Conservation (phyloP, 176 grass and related monocot genomes). For the Musa troglodytarum region DNA sequence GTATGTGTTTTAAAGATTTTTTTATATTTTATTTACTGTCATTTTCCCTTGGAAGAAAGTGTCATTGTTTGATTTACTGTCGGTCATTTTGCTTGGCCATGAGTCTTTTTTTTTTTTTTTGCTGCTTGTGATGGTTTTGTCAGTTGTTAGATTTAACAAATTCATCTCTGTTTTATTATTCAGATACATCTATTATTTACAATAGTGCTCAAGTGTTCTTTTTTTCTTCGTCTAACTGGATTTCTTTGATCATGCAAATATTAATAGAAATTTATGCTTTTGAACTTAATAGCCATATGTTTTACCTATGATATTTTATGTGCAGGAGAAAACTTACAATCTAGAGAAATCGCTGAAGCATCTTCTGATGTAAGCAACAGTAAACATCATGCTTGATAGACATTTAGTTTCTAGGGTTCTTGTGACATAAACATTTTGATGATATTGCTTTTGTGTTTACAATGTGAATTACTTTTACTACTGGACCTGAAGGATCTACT, state of each 20-base stretch:
- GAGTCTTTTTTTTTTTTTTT: too few relatives aligned
- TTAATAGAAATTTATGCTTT: neutral
- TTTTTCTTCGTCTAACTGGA: neutral
- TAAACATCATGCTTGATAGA: neutral
- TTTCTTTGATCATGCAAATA: neutral
- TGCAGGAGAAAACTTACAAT: neutral
- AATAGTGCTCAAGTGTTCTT: neutral
- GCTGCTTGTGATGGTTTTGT: too few relatives aligned
- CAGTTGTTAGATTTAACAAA: too few relatives aligned
- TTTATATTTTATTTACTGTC: too few relatives aligned
- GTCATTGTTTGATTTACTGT: too few relatives aligned
- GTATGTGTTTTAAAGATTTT: too few relatives aligned
- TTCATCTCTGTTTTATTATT: neutral
- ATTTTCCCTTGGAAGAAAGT: too few relatives aligned
- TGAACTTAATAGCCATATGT: neutral
- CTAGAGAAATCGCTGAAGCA: neutral
- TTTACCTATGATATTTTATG: neutral
- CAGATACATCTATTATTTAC: neutral
- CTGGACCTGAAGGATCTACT: too few relatives aligned
- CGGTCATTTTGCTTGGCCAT: too few relatives aligned
- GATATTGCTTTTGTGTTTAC: too few relatives aligned
- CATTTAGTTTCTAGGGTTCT: neutral
- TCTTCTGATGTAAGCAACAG: neutral
- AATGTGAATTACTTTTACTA: too few relatives aligned
- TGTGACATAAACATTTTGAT: neutral